Percentiles rank a stretch among this genome's conserved stretches.
phyloP scores from a whole-genome alignment of 805 yeast species.

The Lachancea cidri region DNA sequence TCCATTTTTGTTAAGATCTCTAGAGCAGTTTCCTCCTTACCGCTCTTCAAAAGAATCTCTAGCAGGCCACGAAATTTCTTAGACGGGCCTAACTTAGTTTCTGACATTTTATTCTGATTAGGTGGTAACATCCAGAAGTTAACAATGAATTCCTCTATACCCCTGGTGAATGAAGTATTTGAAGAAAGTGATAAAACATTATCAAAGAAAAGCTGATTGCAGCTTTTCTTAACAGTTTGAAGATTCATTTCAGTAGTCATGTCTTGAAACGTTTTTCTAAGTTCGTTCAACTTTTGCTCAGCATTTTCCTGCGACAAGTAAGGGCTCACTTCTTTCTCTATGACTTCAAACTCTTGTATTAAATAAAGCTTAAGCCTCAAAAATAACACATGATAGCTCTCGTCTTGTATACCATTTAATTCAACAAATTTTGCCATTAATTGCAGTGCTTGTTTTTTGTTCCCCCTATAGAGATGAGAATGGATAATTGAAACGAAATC shows the following conservation, averaged over 20 bases:
- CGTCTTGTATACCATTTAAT: slow-evolving; percentile 13
- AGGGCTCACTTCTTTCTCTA: slow-evolving; percentile 15
- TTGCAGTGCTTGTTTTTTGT: slow-evolving; percentile 11
- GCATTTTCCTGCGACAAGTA: slow-evolving; percentile 8
- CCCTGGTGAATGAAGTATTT: slow-evolving; percentile 14
- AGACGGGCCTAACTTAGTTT: slow-evolving; percentile 12
- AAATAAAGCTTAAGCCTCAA: slow-evolving; percentile 24
- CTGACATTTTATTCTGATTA: slow-evolving; percentile 10
- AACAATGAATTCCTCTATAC: slow-evolving; percentile 16
- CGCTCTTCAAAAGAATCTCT: slow-evolving; percentile 20
- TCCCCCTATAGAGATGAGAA: slow-evolving; percentile 19
- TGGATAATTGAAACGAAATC: slow-evolving; percentile 27
- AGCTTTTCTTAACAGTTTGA: slow-evolving; percentile 17
- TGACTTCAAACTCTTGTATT: slow-evolving; percentile 20
- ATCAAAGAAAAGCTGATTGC: slow-evolving; percentile 16
- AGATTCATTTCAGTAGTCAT: slow-evolving; percentile 17
- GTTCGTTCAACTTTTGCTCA: slow-evolving; percentile 6
- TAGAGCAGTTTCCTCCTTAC: slow-evolving; percentile 29
- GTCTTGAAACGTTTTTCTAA: slow-evolving; percentile 12
- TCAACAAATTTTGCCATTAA: slow-evolving; percentile 25
- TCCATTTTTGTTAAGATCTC: slow-evolving; percentile 33
- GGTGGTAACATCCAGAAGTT: slow-evolving; percentile 3
- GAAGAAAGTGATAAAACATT: slow-evolving; percentile 14
- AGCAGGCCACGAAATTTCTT: slow-evolving; percentile 26
- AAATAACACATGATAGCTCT: slow-evolving; percentile 17